phyloP scores from a whole-genome alignment of 163 green algal species.

The Chlorella variabilis region DNA sequence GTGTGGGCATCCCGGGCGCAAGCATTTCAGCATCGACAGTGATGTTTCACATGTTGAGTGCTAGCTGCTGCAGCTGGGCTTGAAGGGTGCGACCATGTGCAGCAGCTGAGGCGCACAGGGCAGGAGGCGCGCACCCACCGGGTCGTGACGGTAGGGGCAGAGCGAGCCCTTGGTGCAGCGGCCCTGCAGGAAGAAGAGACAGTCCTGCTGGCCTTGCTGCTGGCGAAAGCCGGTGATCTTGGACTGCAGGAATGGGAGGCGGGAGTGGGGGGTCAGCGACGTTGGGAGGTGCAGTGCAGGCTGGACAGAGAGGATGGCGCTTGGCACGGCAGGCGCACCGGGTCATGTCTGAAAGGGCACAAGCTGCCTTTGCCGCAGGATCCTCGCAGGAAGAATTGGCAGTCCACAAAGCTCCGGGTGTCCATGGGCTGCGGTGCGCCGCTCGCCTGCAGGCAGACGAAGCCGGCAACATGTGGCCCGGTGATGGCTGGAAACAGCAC shows the following conservation, averaged over 20 bases:
- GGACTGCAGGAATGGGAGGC: slow-evolving; percentile 2
- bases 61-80: too few species aligned
- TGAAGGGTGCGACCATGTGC: too few species aligned
- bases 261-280: background rate
- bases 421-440: slow-evolving; percentile 1
- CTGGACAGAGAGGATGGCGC: background rate
- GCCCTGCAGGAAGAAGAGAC: slow-evolving; percentile 43
- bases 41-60: too few species aligned
- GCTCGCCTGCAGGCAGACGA: background rate
- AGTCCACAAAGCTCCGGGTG: slow-evolving; percentile 26
- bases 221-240: slow-evolving; percentile 15
- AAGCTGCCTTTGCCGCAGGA: slow-evolving; percentile 28
- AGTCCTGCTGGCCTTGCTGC: slow-evolving; percentile 30
- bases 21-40: too few species aligned
- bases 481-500: too few species aligned
- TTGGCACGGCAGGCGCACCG: background rate
- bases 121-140: background rate
- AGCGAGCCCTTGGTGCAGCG: slow-evolving; percentile 40
- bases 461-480: too few species aligned
- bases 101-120: too few species aligned
- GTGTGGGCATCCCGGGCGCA: too few species aligned
- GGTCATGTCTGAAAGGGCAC: slow-evolving; percentile 43
- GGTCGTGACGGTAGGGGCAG: slow-evolving; percentile 44
- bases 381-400: slow-evolving; percentile 37
- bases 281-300: background rate